Evolutionary conservation across 352 stramenopile genomes (phyloP).

Genomic region (Aphanomyces invadans): DNA sequence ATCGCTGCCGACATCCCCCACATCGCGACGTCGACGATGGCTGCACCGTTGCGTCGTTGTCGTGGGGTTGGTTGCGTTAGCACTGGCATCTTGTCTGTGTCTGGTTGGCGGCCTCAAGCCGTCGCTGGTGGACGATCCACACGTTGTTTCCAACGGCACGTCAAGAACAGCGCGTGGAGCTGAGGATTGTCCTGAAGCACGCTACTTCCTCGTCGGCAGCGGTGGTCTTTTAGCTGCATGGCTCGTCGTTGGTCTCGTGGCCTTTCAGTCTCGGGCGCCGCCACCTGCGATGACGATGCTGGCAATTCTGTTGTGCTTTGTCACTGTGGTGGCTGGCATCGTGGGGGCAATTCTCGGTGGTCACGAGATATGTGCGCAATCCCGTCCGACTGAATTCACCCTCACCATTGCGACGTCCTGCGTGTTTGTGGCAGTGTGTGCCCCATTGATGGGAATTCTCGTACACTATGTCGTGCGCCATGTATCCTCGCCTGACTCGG

Average conservation of each 20-base stretch:
- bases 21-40: neutral
- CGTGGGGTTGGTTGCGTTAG: neutral
- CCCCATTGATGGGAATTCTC: constrained; percentile 2
- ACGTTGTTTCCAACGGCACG: too few species aligned
- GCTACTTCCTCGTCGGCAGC: neutral
- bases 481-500: neutral
- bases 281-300: neutral
- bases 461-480: neutral
- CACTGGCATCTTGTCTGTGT: neutral
- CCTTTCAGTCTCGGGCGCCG: neutral
- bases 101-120: neutral
- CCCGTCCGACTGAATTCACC: neutral
- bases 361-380: neutral
- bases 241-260: neutral
- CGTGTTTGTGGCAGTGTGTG: constrained; percentile 13
- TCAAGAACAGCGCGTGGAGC: too few species aligned
- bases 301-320: neutral
- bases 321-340: constrained; percentile 2
- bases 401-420: neutral
- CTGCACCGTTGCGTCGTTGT: neutral
- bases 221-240: neutral
- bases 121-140: neutral
- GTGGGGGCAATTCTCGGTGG: neutral
- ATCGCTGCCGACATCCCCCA: too few species aligned
- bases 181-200: neutral